These are phyloP conservation scores for Aspergillus hiratsukae DNA, from an alignment of 2,329 filamentous ascomycete species.

Conservation along the genomic window DNA sequence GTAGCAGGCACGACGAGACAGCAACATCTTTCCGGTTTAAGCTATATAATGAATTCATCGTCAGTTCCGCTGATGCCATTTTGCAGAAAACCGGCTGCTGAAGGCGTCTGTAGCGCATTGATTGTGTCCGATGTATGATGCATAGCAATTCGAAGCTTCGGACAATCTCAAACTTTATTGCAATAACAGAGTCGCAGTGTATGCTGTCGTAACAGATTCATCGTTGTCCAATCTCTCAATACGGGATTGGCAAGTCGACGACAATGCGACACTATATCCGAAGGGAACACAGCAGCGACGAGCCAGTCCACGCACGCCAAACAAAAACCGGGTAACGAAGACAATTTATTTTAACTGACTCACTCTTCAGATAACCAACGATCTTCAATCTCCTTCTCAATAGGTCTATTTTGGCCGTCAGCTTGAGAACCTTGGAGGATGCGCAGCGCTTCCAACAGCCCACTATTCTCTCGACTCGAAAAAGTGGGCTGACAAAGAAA, in stretches of 20 bases:
- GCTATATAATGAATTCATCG: conserved; percentile 3
- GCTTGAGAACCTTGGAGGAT: conserved; percentile 29
- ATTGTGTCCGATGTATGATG: not conserved
- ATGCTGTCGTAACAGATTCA: not conserved
- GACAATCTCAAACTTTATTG: not conserved
- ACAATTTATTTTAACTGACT: conserved; percentile 16
- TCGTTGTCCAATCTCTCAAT: not conserved
- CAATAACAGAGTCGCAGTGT: not conserved
- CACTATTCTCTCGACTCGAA: conserved; percentile 19
- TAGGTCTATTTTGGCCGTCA: conserved; percentile 17
- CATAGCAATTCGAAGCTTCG: not conserved
- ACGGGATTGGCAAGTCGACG: not conserved
- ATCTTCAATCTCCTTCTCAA: conserved; percentile 22
- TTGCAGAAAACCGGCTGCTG: not conserved
- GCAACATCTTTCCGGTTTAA: conserved; percentile 59
- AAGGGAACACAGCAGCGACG: not conserved
- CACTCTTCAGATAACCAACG: conserved; percentile 24
- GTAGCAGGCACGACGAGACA: conserved; percentile 79
- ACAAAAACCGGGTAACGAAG: not conserved
- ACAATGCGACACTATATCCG: not conserved
- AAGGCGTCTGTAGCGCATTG: not conserved
- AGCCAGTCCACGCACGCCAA: not conserved
- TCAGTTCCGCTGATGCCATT: conserved; percentile 4
- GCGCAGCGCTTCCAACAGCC: conserved; percentile 25
- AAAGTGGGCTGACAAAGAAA: conserved; percentile 23